Conservation (phyloP, 2,329 filamentous ascomycete genomes). For the Elsinoe australis region DNA sequence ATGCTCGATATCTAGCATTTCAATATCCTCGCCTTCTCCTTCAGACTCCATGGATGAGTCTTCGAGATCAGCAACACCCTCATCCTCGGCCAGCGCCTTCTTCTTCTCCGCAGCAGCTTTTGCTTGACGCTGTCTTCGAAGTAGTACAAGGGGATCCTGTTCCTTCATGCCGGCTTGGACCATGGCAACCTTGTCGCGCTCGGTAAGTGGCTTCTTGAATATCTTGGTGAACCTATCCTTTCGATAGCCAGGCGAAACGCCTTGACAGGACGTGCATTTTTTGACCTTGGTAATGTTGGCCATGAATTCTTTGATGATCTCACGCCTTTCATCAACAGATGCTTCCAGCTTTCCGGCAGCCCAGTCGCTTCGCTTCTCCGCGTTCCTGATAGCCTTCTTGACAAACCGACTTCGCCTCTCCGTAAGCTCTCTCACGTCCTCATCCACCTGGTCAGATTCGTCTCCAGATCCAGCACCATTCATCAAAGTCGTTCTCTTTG, state of each 20-base stretch:
- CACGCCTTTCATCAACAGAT: slow-evolving; percentile 65
- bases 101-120: slow-evolving; percentile 36
- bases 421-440: slow-evolving; percentile 50
- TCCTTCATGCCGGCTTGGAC: slow-evolving; percentile 58
- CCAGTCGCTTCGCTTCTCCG: slow-evolving; percentile 42
- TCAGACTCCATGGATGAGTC: slow-evolving; percentile 39
- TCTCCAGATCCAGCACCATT: slow-evolving; percentile 34
- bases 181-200: slow-evolving; percentile 73
- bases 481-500: slow-evolving; percentile 21
- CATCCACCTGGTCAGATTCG: slow-evolving; percentile 53
- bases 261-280: slow-evolving; percentile 59
- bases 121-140: slow-evolving; percentile 42
- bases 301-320: slow-evolving; percentile 74
- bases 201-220: slow-evolving; percentile 70
- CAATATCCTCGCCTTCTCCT: slow-evolving; percentile 28
- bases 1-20: slow-evolving; percentile 36
- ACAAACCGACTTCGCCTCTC: slow-evolving; percentile 60
- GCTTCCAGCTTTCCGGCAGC: slow-evolving; percentile 70
- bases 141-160: slow-evolving; percentile 61
- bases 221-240: slow-evolving; percentile 92
- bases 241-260: slow-evolving; percentile 72
- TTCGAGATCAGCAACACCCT: slow-evolving; percentile 62
- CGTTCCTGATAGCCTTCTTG: slow-evolving; percentile 58
- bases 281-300: slow-evolving; percentile 61
- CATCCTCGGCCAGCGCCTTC: slow-evolving; percentile 50